Conservation (phyloP, 345 rosid genomes). For the Odontarrhena argentea region DNA sequence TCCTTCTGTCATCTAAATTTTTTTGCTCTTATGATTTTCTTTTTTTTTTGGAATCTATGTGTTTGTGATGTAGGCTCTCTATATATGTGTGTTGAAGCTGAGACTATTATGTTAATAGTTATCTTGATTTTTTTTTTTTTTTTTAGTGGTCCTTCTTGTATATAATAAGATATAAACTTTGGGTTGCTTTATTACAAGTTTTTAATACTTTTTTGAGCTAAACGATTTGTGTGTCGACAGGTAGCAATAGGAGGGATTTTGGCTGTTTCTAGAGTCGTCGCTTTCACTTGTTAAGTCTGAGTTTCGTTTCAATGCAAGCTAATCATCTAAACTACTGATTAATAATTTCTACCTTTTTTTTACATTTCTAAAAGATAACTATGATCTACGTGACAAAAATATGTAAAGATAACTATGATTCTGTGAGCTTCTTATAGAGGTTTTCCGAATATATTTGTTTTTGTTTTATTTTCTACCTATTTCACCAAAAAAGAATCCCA, state of each 20-base stretch:
- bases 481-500: too few relatives aligned
- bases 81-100: constrained; percentile 34
- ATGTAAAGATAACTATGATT: too few relatives aligned
- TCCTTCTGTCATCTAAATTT: constrained; percentile 44
- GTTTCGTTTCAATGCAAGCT: constrained; percentile 34
- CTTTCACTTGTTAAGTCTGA: constrained; percentile 38
- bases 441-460: background rate
- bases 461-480: background rate
- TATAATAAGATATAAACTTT: constrained; percentile 25
- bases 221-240: constrained; percentile 40
- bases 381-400: background rate
- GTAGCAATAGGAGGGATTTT: constrained; percentile 39
- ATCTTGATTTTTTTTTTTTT: constrained; percentile 3
- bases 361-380: constrained; percentile 20
- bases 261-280: constrained; percentile 43
- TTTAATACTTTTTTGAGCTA: constrained; percentile 22
- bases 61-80: constrained; percentile 31
- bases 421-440: background rate
- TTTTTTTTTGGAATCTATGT: constrained; percentile 32
- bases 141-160: background rate
- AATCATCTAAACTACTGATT: constrained; percentile 37
- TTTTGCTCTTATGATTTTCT: constrained; percentile 4
- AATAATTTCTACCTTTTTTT: constrained; percentile 34
- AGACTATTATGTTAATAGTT: constrained; percentile 27
- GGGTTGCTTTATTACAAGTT: constrained; percentile 29